Percentiles rank a stretch among this genome's conserved stretches.
Conservation (phyloP, 306 rosid genomes). For the Cucumis sativus region DNA sequence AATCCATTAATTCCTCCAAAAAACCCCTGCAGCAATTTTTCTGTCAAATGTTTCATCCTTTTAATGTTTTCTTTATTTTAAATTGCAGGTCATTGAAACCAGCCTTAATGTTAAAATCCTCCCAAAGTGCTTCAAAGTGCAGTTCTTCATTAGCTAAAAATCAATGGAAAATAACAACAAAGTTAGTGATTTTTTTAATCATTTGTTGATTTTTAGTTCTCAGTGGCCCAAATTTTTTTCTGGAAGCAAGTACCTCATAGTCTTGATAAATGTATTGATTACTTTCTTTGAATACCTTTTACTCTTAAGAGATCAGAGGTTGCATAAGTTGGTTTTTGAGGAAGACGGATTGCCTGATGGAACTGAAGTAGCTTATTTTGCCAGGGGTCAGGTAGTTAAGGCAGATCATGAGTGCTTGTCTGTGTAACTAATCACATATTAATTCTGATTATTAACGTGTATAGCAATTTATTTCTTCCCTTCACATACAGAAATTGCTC, state of each 20-base stretch:
- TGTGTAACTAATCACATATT: constrained; percentile 3
- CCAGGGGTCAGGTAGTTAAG: constrained; percentile 79
- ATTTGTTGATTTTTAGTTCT: background rate
- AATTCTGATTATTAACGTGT: constrained; percentile 8
- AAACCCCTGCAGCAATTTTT: background rate
- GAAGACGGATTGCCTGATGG: constrained; percentile 94
- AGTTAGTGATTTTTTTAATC: background rate
- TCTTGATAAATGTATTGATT: background rate
- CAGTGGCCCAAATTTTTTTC: constrained; percentile 1
- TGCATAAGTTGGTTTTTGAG: constrained; percentile 91
- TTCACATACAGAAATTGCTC: constrained; percentile 68
- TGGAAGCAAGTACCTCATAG: background rate
- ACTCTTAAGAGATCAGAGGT: constrained; percentile 54
- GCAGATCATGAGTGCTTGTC: constrained; percentile 12
- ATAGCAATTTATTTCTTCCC: constrained; percentile 9
- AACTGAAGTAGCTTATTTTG: constrained; percentile 90
- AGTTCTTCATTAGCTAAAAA: constrained; percentile 42
- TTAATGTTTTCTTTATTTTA: constrained; percentile 10
- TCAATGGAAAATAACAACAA: constrained; percentile 75
- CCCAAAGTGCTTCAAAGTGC: constrained; percentile 25
- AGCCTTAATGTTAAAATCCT: constrained; percentile 40
- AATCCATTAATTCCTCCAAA: background rate
- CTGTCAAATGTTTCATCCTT: background rate
- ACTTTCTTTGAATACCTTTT: constrained; percentile 2
- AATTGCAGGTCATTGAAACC: constrained; percentile 50